Conservation (phyloP, 2,329 filamentous ascomycete species). For the Cadophora luteo-olivacea region DNA sequence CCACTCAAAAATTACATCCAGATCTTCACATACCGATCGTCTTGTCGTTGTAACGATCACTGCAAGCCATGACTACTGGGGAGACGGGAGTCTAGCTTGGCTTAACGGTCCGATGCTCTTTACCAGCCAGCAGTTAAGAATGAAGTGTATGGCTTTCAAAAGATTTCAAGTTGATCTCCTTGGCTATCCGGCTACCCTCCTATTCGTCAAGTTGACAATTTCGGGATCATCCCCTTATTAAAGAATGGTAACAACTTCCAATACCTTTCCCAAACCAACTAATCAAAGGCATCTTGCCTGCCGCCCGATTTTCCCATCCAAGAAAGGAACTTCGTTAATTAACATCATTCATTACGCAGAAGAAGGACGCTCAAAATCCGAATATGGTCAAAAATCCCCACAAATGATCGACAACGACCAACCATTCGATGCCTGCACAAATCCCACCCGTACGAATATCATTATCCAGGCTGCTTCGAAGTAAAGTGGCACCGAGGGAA, state of each 20-base stretch:
- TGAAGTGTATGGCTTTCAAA: not conserved
- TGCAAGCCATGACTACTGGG: not conserved
- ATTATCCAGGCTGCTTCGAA: not conserved
- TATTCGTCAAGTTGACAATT: constrained; percentile 22
- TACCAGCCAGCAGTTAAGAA: not conserved
- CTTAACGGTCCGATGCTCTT: not conserved
- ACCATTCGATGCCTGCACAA: not conserved
- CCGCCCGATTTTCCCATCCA: not conserved
- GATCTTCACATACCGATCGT: not conserved
- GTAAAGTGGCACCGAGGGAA: not conserved
- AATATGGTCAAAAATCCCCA: constrained; percentile 16
- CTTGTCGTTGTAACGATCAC: not conserved
- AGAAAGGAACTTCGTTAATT: constrained; percentile 19
- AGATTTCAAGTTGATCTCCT: constrained; percentile 20
- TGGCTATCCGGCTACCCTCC: constrained; percentile 14
- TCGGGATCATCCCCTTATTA: constrained; percentile 1
- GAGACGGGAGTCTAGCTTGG: not conserved
- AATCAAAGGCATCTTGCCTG: constrained; percentile 14
- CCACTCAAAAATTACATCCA: not conserved
- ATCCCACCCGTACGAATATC: not conserved
- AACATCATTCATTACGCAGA: constrained; percentile 27
- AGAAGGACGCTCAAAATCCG: constrained; percentile 6
- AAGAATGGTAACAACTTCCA: constrained; percentile 12
- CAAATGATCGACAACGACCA: constrained; percentile 18
- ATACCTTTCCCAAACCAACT: not conserved